Evolutionary conservation across 2,329 filamentous ascomycete species (phyloP).

Genomic region (Hortaea werneckii): DNA sequence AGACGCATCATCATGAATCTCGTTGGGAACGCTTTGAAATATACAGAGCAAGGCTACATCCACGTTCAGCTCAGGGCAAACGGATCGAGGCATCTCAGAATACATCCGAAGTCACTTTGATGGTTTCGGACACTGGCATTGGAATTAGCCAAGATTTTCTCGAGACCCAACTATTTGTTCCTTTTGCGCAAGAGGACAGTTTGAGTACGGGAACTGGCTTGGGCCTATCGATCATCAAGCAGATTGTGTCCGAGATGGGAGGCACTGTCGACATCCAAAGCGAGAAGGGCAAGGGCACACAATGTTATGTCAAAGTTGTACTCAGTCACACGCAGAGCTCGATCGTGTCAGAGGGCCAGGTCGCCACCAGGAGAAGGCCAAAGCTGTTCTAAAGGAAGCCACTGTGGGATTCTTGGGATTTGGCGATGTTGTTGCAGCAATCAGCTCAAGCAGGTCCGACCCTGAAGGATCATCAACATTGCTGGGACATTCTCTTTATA

Average conservation of each 20-base stretch:
- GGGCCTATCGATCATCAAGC: neutral
- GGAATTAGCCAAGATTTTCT: neutral
- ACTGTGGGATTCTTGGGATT: no score
- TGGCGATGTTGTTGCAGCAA: no score
- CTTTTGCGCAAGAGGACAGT: neutral
- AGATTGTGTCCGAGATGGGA: neutral
- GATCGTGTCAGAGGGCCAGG: no score
- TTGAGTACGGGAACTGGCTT: neutral
- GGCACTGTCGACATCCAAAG: neutral
- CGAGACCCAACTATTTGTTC: neutral
- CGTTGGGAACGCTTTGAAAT: neutral
- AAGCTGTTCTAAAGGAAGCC: no score
- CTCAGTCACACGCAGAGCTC: no score
- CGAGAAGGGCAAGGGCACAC: neutral
- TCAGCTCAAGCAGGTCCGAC: no score
- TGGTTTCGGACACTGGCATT: neutral
- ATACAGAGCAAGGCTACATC: slow-evolving; percentile 12
- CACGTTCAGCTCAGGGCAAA: slow-evolving; percentile 10
- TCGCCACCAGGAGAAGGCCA: no score
- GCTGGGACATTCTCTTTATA: no score
- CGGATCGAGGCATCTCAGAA: neutral
- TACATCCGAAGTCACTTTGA: neutral
- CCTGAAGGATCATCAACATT: no score
- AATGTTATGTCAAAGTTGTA: neutral
- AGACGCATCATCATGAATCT: neutral